Percentiles rank a stretch among this genome's conserved stretches.
Conservation (phyloP, 192 early-diverging fungal genomes). For the Globomyces pollinis-pini region DNA sequence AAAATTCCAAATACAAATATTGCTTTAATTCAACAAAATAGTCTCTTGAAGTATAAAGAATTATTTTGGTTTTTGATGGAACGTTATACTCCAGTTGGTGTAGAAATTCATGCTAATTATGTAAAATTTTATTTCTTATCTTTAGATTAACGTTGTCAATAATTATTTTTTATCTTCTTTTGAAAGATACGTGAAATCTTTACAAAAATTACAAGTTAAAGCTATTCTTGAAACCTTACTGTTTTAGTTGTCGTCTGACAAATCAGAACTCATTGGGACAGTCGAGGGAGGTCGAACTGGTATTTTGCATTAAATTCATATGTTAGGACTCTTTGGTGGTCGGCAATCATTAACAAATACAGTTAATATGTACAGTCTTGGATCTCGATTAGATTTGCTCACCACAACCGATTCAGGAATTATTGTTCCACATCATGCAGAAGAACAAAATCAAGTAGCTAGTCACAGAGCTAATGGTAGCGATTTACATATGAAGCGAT, state of each 20-base stretch:
- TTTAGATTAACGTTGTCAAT: slow-evolving; percentile 69
- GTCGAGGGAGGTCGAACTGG: slow-evolving; percentile 72
- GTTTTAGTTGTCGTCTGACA: too few relatives aligned
- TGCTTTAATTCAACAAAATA: slow-evolving; percentile 83
- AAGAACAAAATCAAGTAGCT: slow-evolving; percentile 59
- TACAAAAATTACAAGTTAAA: slow-evolving; percentile 67
- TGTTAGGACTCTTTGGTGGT: too few relatives aligned
- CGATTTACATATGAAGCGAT: slow-evolving; percentile 83
- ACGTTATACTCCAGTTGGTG: slow-evolving; percentile 75
- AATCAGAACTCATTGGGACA: slow-evolving; percentile 73
- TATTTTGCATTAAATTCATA: too few relatives aligned
- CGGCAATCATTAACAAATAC: slow-evolving; percentile 60
- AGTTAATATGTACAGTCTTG: slow-evolving; percentile 75
- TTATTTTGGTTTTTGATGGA: slow-evolving; percentile 87
- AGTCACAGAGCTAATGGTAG: too few relatives aligned
- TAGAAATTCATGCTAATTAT: slow-evolving; percentile 82
- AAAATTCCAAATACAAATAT: slow-evolving; percentile 88
- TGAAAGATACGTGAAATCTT: slow-evolving; percentile 72
- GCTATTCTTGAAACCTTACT: too few relatives aligned
- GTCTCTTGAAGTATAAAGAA: slow-evolving; percentile 85
- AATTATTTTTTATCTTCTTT: slow-evolving; percentile 88
- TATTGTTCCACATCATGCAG: slow-evolving; percentile 72
- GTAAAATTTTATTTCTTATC: too few relatives aligned
- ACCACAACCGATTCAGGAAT: slow-evolving; percentile 72
- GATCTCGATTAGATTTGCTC: slow-evolving; percentile 71